Conservation (phyloP, 164 flowering plant genomes). For the Kingdonia uniflora region DNA sequence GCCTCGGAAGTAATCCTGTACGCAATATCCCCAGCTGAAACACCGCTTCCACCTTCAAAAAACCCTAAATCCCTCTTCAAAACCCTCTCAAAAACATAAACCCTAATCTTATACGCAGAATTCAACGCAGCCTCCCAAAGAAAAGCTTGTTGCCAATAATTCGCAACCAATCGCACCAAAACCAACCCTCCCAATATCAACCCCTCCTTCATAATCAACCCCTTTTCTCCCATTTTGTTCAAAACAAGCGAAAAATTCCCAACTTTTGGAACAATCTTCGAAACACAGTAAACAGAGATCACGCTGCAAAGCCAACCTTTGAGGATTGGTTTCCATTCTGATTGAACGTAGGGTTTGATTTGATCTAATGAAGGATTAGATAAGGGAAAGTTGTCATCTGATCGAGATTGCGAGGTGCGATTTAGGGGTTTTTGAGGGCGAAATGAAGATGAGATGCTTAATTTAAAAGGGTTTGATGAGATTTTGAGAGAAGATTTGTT, state of each 20-base stretch:
- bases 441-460: background rate
- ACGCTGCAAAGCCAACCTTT: constrained; percentile 82
- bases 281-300: constrained; percentile 60
- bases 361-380: constrained; percentile 15
- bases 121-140: constrained; percentile 84
- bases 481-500: background rate
- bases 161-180: constrained; percentile 32
- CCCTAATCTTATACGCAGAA: constrained; percentile 40
- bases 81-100: constrained; percentile 52
- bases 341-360: constrained; percentile 46
- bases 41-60: constrained; percentile 56
- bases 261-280: constrained; percentile 46
- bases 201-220: constrained; percentile 26
- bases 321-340: constrained; percentile 50
- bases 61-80: constrained; percentile 68
- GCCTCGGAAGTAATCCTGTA: constrained; percentile 86
- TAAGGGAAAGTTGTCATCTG: too few species aligned
- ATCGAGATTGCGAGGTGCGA: background rate
- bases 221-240: constrained; percentile 9
- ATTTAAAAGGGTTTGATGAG: background rate
- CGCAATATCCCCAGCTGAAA: constrained; percentile 68
- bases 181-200: constrained; percentile 35
- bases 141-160: constrained; percentile 72
- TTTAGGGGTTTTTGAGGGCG: background rate
- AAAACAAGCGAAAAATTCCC: constrained; percentile 32